phyloP scores from a whole-genome alignment of 352 stramenopile species.

The Phytophthora cryptogea region DNA sequence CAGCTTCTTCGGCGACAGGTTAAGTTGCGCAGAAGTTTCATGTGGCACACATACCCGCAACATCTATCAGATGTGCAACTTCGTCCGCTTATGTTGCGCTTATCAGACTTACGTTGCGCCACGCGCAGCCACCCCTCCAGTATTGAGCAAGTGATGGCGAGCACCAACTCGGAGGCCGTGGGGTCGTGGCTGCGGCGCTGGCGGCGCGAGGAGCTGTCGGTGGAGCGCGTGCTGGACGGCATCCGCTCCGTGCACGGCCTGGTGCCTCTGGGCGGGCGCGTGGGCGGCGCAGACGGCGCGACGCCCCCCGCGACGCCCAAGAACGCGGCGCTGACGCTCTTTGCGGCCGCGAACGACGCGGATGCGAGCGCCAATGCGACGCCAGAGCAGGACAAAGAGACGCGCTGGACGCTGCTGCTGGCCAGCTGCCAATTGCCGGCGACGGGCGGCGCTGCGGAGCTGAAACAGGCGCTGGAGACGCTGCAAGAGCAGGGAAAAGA shows the following conservation, averaged over 20 bases:
- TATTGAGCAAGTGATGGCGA: conserved; percentile 13
- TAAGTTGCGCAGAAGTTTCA: too few species aligned
- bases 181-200: conserved; percentile 45
- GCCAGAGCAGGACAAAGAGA: conserved; percentile 10
- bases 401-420: conserved; percentile 38
- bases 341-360: conserved; percentile 7
- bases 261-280: conserved; percentile 53
- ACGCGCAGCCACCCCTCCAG: too few species aligned
- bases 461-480: neutral
- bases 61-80: too few species aligned
- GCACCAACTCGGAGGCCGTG: conserved; percentile 21
- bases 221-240: conserved; percentile 35
- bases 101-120: too few species aligned
- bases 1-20: too few species aligned
- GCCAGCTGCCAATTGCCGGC: conserved; percentile 39
- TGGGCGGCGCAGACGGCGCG: conserved; percentile 18
- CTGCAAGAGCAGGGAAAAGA: conserved; percentile 23
- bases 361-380: neutral
- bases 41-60: too few species aligned
- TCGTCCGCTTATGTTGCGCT: too few species aligned
- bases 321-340: conserved; percentile 11
- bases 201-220: conserved; percentile 32
- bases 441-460: conserved; percentile 14
- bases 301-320: conserved; percentile 30
- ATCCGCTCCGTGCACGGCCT: conserved; percentile 55